Base-by-base conservation (phyloP, 345 rosid species). In the Cardamine chenopodiifolia region DNA sequence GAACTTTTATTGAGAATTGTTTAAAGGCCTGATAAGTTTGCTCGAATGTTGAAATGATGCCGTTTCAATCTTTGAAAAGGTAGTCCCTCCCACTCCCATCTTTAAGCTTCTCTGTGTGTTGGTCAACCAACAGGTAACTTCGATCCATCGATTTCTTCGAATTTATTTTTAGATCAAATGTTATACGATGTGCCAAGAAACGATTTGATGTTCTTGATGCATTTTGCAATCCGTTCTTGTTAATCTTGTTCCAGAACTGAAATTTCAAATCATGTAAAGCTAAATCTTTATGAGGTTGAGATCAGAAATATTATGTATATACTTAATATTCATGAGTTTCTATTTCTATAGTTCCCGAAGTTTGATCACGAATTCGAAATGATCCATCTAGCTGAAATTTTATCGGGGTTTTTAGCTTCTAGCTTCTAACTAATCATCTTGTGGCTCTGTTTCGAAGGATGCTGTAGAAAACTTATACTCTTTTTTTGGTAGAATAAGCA, bases 111-210 rank as follows among this genome's bases (percentile, higher is more conserved):
- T 61, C 59, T 54, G 0, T 31, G 31, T 34, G 50, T 69, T 76
- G 28, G 70, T 69, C 75, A 76, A 69, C 40, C 63, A 6, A 6
- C 60, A 56, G 80, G 66, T 63, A 45, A 55, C 17, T 64, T 70
- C 35, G 58, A 56, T 68, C 68, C 53, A 28, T 75, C 22, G 52
- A 32, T 17, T 69, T 54, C 20, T 23, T 20, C n/a, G 7, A 32
- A n/a, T 6, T 17, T 44, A 11, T 23, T 14, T 68, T 20, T 25
- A 35, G 56, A 68, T 75, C 48, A 60, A 2, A 5, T 52, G 20
- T 18, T n/a, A 11, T 75, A 39, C 8, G 44, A 28, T 59, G 32
- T 26, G 13, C n/a, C 28, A 60, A 47, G 40, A 31, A 18, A 60
- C 62, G 74, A 7, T 69, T 44, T 17, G 25, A 3, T 62, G 35